These are phyloP conservation scores for Citrus hindsii DNA, from an alignment of 345 rosid species.

Conservation along the genomic window DNA sequence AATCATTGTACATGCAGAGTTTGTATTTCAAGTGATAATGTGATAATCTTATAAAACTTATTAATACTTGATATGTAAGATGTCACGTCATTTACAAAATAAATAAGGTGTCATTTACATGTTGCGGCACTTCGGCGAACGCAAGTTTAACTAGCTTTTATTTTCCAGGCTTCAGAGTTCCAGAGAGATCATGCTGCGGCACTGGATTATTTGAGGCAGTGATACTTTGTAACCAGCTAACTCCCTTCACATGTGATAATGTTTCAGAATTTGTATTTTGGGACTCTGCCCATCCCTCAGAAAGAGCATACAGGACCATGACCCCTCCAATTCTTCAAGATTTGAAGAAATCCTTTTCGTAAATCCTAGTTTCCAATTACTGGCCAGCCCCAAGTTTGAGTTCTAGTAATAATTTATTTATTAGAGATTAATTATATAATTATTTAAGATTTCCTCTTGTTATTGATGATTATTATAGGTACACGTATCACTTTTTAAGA, in stretches of 20 bases:
- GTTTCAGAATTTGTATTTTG: not conserved
- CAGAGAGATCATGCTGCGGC: not conserved
- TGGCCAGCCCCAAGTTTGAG: not conserved
- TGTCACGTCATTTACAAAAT: no score
- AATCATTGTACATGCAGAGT: not conserved
- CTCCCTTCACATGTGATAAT: not conserved
- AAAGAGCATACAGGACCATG: not conserved
- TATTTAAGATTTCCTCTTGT: no score
- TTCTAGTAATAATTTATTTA: no score
- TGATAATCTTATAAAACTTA: no score
- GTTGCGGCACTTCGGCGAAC: not conserved
- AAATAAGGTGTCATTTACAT: no score
- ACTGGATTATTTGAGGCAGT: not conserved
- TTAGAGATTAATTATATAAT: no score
- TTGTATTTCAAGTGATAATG: not conserved
- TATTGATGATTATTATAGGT: no score
- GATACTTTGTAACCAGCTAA: not conserved
- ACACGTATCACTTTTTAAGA: no score
- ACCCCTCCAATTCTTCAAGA: not conserved
- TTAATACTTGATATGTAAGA: no score
- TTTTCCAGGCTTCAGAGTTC: not conserved
- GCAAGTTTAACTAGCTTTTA: not conserved
- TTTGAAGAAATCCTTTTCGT: not conserved
- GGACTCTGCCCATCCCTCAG: not conserved
- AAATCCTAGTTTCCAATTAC: not conserved